A percentile compares a stretch with the other conserved stretches of the same genome.
These are phyloP conservation scores for Boletellus sp. DNA, from an alignment of 768 basidiomycete species.

Conservation along the genomic window DNA sequence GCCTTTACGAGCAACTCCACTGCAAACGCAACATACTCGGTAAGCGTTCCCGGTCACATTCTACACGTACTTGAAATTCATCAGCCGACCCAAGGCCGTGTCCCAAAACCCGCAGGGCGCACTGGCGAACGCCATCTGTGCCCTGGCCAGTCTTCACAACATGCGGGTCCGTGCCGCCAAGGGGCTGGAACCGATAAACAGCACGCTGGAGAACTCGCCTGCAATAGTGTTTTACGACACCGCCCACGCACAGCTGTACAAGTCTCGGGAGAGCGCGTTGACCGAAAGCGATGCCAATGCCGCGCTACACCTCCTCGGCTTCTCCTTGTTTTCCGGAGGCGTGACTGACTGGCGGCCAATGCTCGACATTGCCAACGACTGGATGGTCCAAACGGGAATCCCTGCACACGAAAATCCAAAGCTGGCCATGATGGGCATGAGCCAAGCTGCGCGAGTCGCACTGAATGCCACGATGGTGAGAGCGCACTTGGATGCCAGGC, in stretches of 20 bases:
- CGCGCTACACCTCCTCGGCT: slow-evolving; percentile 72
- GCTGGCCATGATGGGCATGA: slow-evolving; percentile 53
- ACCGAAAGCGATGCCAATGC: slow-evolving; percentile 72
- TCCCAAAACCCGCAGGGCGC: slow-evolving; percentile 65
- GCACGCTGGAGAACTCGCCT: slow-evolving; percentile 52
- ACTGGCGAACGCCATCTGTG: slow-evolving; percentile 69
- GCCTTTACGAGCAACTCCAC: slow-evolving; percentile 60
- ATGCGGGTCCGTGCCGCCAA: slow-evolving; percentile 58
- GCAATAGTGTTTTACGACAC: slow-evolving; percentile 66
- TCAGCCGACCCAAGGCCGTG: slow-evolving; percentile 37
- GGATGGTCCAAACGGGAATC: slow-evolving; percentile 68
- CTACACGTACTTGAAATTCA: slow-evolving; percentile 15
- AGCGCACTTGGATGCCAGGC: slow-evolving; percentile 9
- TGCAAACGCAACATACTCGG: slow-evolving; percentile 62
- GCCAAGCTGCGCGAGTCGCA: slow-evolving; percentile 49
- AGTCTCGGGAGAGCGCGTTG: slow-evolving; percentile 51
- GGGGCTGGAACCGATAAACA: slow-evolving; percentile 54
- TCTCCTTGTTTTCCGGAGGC: slow-evolving; percentile 68
- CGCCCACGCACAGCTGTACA: slow-evolving; percentile 61
- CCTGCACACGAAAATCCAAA: slow-evolving; percentile 62
- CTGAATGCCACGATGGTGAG: slow-evolving; percentile 74
- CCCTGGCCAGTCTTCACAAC: slow-evolving; percentile 70
- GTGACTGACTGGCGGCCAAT: slow-evolving; percentile 65
- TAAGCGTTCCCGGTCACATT: slow-evolving; percentile 34
- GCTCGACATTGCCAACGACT: slow-evolving; percentile 69